Base-by-base conservation (phyloP, 768 basidiomycete genomes). In the Dentipellis fragilis region DNA sequence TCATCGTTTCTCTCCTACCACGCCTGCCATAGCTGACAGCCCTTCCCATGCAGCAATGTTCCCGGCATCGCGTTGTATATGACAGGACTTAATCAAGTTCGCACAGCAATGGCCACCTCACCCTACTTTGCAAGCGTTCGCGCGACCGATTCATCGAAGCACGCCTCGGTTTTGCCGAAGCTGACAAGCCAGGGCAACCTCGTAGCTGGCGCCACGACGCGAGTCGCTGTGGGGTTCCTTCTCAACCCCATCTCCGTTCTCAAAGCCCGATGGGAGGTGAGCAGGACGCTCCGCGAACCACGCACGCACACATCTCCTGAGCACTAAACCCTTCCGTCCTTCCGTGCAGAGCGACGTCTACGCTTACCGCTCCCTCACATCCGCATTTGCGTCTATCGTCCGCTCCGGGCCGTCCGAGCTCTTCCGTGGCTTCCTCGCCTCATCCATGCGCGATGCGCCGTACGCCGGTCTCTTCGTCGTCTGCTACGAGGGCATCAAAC, bases 11-110 rank as follows among this genome's bases (percentile, higher is more conserved):
- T 45, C 14, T 16, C 29, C 38, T 37, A 11, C 53, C 47, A 35
- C 48, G 17, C n/a, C 4, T 22, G 19, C 45, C 39, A 21, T 46
- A 51, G 11, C 35, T 64, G 19, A 39, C 37, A 49, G 22, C 12
- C 12, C 10, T 19, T n/a, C 34, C 4, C 39, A 1, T 12, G 36
- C 59, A 93, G 93, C 55, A 96, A 95, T 65, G 83, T 96, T 4
- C 94, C 94, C 1, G 94, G 94, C 4, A 88, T 96, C 17, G 92
- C 93, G 3, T 68, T 93, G 50, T 97, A 97, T 73, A 88, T 96
- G 75, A 91, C 93, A 3, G 75, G 83, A 45, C 73, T 97, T 49
- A 92, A 86, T 16, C 84, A 91, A 59, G 73, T 94, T 40, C 85
- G 94, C n/a, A 75, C 80, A 6, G 59, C 81, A 39, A 81, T 97